Base-by-base conservation (phyloP, 345 rosid species). In the Aquilaria malaccensis region DNA sequence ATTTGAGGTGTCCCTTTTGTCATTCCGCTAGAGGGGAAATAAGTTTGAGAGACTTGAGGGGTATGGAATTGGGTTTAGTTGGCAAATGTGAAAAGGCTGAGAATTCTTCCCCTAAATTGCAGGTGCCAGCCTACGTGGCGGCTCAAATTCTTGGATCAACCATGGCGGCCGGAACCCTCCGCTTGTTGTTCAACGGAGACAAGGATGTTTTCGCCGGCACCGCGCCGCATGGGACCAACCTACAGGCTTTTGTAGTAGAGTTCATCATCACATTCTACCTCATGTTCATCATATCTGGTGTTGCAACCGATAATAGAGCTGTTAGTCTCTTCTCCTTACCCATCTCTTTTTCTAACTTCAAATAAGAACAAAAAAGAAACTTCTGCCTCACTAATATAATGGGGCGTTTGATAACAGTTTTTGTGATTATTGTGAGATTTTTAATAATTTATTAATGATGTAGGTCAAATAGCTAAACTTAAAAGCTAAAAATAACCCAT, bases 211-310 rank as follows among this genome's bases (percentile, higher is more conserved):
- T 94, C 15, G 70, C 78, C 0, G 99, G 99, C 71, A 90, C 99
- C 4, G 14, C 72, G 29, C 97, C 99, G 1, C 49, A 83, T 0
- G 99, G 99, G 1, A 64, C 96, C 0, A 15, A 85, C 45, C 11
- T 82, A 49, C 99, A 94, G 60, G 80, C 97, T 6, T 88, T 85
- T 33, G 93, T 78, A 33, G 61, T 94, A 1, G 99, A 94, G 80
- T 94, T 88, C 81, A 90, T 94, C 64, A 85, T 85, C 75, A 94
- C 99, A 11, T 94, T 94, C 79, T 94, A 84, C 74, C 86, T 94
- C 64, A 84, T 94, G 97, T 94, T 94, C 50, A 22, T 94, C 47
- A 77, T 87, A 3, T 89, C 92, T 1, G 99, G 99, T 1, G 97
- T 88, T 6, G 89, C 95, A 45, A 94, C 99, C 0, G 99, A 94